Percentiles rank a stretch among this genome's conserved stretches.
phyloP scores from a whole-genome alignment of 176 grass and related monocot species.

The Oryza brachyantha region DNA sequence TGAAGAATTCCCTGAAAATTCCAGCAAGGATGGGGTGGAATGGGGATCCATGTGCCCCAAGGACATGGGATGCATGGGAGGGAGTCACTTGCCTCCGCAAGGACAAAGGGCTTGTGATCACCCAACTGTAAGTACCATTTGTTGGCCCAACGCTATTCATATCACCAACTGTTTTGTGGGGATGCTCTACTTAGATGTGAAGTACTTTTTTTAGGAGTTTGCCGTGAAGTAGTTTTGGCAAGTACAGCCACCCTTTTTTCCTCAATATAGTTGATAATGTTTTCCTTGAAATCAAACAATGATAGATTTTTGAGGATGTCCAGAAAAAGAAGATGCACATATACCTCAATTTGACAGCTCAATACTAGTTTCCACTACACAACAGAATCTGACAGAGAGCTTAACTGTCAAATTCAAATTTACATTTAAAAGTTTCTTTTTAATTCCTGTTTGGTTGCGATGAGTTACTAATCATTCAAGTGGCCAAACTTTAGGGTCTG shows the following conservation, averaged over 20 bases:
- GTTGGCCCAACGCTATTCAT: neutral
- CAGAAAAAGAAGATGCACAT: neutral
- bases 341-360: neutral
- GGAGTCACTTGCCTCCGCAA: constrained; percentile 81
- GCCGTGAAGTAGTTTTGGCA: neutral
- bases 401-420: too few species aligned
- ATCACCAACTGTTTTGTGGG: neutral
- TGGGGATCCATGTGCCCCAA: constrained; percentile 83
- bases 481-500: neutral
- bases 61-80: constrained; percentile 95
- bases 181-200: neutral
- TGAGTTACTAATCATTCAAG: neutral
- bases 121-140: constrained; percentile 61
- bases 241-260: neutral
- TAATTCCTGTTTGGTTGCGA: neutral
- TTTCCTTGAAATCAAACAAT: neutral
- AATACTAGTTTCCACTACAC: neutral
- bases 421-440: neutral
- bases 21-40: constrained; percentile 99
- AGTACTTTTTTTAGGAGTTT: neutral
- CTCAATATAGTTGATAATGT: neutral
- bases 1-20: constrained; percentile 90
- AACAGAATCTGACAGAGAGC: too few species aligned
- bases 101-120: constrained; percentile 78
- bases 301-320: neutral